Evolutionary conservation across 768 basidiomycete species (phyloP), one percentile per base, ranked within the genome.

Genomic region (Favolaschia claudopus): DNA sequence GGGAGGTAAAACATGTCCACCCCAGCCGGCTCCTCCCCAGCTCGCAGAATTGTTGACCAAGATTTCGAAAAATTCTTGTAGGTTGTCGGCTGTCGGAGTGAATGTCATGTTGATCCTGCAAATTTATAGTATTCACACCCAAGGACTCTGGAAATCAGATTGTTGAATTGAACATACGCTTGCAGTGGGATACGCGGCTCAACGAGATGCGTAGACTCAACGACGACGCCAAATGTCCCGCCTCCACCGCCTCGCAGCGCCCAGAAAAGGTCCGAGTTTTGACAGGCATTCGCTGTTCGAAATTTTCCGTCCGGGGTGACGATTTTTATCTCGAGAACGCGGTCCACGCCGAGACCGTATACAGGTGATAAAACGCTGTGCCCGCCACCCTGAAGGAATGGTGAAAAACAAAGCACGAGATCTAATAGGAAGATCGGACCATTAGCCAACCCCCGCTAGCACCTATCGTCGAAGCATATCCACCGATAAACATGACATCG

Each of bases 211-310:
- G 55, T 56, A 6, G 55, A 56, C 39, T 72, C 70, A 2, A 74
- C 43, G 31, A 82, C 74, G n/a, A 74, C 72, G 28, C 74, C 75
- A 46, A 77, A 82, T 0, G 79, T 82, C 25, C 77, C 74, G 25
- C 81, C 82, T 1, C 78, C 77, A 7, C 80, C 81, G 6, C 82
- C 81, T 27, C 81, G 76, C 9, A 82, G 67, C 0, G 80, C 81
- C 58, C 72, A 83, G 68, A 81, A 82, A 2, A 83, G 70, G 60
- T 83, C 80, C 4, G 60, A 20, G 49, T 82, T 78, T 57, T 80
- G 77, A 61, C 73, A 74, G 5, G 68, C 70, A 63, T 81, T 82
- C 13, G 72, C 81, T 7, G 73, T 74, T 22, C 75, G 73, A 53
- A 70, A 64, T n/a, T 68, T 31, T 15, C 81, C 82, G 59, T 80